Evolutionary conservation across 257 asterid genomes (phyloP), one percentile per base, ranked within the genome.

Genomic region (Fraxinus cuspidata): DNA sequence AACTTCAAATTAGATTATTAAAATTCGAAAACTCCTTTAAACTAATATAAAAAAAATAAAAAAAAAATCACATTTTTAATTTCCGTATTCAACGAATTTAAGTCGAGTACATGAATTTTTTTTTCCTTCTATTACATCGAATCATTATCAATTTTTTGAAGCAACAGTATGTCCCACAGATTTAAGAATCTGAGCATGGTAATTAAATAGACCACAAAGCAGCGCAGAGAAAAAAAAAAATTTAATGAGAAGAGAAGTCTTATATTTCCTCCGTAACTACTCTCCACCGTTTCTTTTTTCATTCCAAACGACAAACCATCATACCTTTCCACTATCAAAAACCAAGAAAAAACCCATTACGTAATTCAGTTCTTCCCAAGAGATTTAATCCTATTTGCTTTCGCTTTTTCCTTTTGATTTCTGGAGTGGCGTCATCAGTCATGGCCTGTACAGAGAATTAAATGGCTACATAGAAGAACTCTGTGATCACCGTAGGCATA

Each of bases 401-500:
- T 32, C 19, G 18, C 44, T 69, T 32, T 25, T 27, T 37, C 76
- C 38, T 40, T 27, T 68, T 72, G 49, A 27, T 32, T 70, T 28
- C 38, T 29, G 19, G 85, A 80, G 86, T 78, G 84, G 66, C 81
- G 76, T 32, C n/a, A n/a, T n/a, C n/a, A n/a, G n/a, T n/a, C 34
- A 32, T 86, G 88, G 88, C 71, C 69, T 28, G 74, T 37, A 73
- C 77, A 53, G 85, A 79, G 82, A 78, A 79, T 76, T 84, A 51
- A 81, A 75, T 77, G 88, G 86, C 66, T 71, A 78, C 84, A 91
- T 88, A 73, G 77, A 74, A 69, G 76, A 74, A 69, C 72, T 19
- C 69, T 56, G 71, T 19, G 83, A 82, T 82, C 80, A 35, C 34
- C 74, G 28, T 68, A 60, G 34, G 19, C 23, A 42, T 56, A 74